Percentiles rank a stretch among this genome's conserved stretches.
Conservation (phyloP, 345 rosid species). For the Zanthoxylum bungeanum region DNA sequence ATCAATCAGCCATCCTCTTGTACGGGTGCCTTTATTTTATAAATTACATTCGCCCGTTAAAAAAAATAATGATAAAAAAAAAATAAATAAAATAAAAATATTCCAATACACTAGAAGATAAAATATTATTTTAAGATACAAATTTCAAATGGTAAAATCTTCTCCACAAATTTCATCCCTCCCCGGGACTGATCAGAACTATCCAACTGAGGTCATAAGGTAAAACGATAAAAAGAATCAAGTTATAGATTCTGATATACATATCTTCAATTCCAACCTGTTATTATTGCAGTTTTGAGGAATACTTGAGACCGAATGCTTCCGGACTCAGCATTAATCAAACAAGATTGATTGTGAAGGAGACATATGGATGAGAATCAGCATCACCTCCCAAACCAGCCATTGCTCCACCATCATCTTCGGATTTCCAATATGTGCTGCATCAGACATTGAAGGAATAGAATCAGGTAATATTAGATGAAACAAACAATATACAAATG, state of each 20-base stretch:
- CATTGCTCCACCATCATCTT: conserved; percentile 81
- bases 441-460: conserved; percentile 13
- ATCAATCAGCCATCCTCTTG: no score
- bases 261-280: conserved; percentile 21
- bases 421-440: conserved; percentile 92
- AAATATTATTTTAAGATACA: conserved; percentile 17
- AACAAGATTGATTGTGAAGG: conserved; percentile 86
- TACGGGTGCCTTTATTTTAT: no score
- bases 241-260: conserved; percentile 32
- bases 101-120: no score
- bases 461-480: conserved; percentile 3
- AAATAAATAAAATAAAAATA: no score
- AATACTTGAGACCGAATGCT: conserved; percentile 17
- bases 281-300: conserved; percentile 25
- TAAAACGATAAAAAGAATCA: conserved; percentile 40
- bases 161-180: conserved; percentile 12
- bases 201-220: conserved; percentile 21
- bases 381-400: conserved; percentile 79
- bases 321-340: conserved; percentile 28
- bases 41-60: no score
- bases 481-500: background rate
- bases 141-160: conserved; percentile 8
- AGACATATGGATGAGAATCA: conserved; percentile 79
- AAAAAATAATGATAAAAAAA: no score
- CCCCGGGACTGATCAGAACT: conserved; percentile 1